These are phyloP conservation scores for Extremus antarcticus DNA, from an alignment of 495 filamentous ascomycete genomes.

Conservation along the genomic window DNA sequence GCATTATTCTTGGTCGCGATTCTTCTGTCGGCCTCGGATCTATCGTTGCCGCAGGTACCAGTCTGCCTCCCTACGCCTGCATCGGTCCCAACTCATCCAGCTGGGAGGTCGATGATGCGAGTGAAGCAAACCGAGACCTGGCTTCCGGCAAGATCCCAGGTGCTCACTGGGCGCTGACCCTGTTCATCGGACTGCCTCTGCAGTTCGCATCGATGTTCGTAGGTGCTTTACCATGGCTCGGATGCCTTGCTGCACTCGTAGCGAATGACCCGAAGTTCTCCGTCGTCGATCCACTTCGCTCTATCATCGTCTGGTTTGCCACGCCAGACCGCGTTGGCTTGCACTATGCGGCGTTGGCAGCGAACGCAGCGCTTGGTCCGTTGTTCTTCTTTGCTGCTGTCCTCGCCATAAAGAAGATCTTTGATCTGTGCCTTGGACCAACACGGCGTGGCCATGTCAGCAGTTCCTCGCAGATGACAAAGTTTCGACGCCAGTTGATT, in stretches of 20 bases:
- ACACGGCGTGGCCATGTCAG: conserved; percentile 23
- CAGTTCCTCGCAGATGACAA: conserved; percentile 23
- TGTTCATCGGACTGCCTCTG: conserved; percentile 28
- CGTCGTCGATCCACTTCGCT: conserved; percentile 20
- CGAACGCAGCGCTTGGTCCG: conserved; percentile 29
- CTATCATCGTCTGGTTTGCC: conserved; percentile 33
- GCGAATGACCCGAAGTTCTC: conserved; percentile 10
- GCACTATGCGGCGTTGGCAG: conserved; percentile 31
- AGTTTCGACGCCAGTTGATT: conserved; percentile 29
- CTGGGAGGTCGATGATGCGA: conserved; percentile 34
- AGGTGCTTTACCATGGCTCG: conserved; percentile 32
- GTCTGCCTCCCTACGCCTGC: conserved; percentile 31
- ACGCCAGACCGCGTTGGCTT: conserved; percentile 28
- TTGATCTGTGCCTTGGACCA: conserved; percentile 27
- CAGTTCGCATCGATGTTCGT: conserved; percentile 23
- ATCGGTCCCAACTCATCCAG: conserved; percentile 39
- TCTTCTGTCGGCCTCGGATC: conserved; percentile 31
- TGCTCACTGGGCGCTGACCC: conserved; percentile 28
- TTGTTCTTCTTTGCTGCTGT: conserved; percentile 29
- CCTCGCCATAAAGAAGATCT: conserved; percentile 21
- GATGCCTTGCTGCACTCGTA: conserved; percentile 32
- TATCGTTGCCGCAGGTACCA: conserved; percentile 34
- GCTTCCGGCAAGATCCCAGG: conserved; percentile 25
- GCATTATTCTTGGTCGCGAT: conserved; percentile 32
- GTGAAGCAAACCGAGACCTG: conserved; percentile 32